phyloP scores from a whole-genome alignment of 768 basidiomycete genomes.

The Suillus subalutaceus region DNA sequence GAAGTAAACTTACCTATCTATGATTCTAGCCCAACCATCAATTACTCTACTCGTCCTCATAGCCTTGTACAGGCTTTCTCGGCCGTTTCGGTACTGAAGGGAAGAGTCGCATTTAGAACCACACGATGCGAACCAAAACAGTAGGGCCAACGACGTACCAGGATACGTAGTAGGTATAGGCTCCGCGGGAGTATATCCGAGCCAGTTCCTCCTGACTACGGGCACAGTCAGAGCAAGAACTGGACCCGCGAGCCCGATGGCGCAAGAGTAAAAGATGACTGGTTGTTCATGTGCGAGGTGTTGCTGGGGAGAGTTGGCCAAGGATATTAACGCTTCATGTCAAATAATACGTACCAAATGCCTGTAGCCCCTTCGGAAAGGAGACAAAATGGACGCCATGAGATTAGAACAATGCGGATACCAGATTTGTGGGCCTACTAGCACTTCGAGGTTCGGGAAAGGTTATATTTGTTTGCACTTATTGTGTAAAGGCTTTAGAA shows the following conservation, averaged over 20 bases:
- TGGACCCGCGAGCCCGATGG: slow-evolving; percentile 77
- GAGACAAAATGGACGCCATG: slow-evolving; percentile 34
- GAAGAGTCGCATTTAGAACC: slow-evolving; percentile 8
- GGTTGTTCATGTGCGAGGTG: slow-evolving; percentile 89
- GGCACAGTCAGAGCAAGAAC: slow-evolving; percentile 73
- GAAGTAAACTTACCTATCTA: slow-evolving; percentile 13
- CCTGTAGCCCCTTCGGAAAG: slow-evolving; percentile 32
- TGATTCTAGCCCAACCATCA: not conserved
- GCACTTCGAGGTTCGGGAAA: slow-evolving; percentile 7
- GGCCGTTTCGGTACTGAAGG: slow-evolving; percentile 69
- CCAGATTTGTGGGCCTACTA: not conserved
- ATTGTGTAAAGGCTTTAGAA: slow-evolving; percentile 8
- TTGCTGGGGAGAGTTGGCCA: slow-evolving; percentile 56
- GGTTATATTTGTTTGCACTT: not conserved
- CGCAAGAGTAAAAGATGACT: slow-evolving; percentile 85
- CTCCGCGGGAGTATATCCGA: slow-evolving; percentile 74
- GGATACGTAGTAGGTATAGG: slow-evolving; percentile 79
- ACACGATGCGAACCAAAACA: not conserved
- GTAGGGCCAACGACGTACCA: slow-evolving; percentile 47
- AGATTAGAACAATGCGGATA: slow-evolving; percentile 1
- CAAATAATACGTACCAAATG: slow-evolving; percentile 27
- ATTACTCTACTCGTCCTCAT: slow-evolving; percentile 59
- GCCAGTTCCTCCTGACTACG: slow-evolving; percentile 68
- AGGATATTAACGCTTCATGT: not conserved
- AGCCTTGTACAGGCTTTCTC: slow-evolving; percentile 69